phyloP scores from a whole-genome alignment of 176 grass and related monocot species.

The Lolium perenne region DNA sequence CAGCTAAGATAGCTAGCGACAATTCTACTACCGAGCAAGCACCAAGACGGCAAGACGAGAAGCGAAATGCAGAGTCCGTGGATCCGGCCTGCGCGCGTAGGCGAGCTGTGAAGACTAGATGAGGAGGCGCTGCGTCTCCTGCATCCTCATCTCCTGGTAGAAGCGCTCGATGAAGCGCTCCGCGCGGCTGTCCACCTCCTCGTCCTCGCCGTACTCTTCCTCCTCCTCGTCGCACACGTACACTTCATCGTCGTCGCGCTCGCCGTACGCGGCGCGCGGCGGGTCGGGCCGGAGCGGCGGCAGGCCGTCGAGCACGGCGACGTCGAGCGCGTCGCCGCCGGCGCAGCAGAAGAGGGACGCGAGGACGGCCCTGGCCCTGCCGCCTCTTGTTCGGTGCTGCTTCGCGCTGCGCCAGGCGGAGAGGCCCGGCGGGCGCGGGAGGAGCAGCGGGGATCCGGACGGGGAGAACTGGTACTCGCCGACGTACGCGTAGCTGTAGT shows the following conservation, averaged over 20 bases:
- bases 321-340: slow-evolving; percentile 33
- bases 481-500: slow-evolving; percentile 80
- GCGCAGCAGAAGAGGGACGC: slow-evolving; percentile 65
- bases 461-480: slow-evolving; percentile 96
- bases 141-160: slow-evolving; percentile 78
- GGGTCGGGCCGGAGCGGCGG: neutral
- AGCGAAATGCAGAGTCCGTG: neutral
- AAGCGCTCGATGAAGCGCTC: slow-evolving; percentile 93
- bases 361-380: slow-evolving; percentile 42
- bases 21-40: slow-evolving; percentile 7
- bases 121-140: slow-evolving; percentile 49
- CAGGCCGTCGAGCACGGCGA: slow-evolving; percentile 44
- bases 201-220: slow-evolving; percentile 32
- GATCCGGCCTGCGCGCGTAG: neutral
- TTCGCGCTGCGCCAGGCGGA: slow-evolving; percentile 40
- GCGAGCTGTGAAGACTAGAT: neutral
- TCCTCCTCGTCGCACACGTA: neutral
- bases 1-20: slow-evolving; percentile 53
- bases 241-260: too few relatives aligned
- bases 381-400: neutral
- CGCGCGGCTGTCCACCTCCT: slow-evolving; percentile 70
- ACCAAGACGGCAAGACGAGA: neutral
- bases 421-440: slow-evolving; percentile 46
- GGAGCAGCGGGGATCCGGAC: slow-evolving; percentile 62
- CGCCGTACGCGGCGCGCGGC: too few relatives aligned